Evolutionary conservation across 1,139 yeast species (phyloP).

Genomic region (Groenewaldozyma sp.): DNA sequence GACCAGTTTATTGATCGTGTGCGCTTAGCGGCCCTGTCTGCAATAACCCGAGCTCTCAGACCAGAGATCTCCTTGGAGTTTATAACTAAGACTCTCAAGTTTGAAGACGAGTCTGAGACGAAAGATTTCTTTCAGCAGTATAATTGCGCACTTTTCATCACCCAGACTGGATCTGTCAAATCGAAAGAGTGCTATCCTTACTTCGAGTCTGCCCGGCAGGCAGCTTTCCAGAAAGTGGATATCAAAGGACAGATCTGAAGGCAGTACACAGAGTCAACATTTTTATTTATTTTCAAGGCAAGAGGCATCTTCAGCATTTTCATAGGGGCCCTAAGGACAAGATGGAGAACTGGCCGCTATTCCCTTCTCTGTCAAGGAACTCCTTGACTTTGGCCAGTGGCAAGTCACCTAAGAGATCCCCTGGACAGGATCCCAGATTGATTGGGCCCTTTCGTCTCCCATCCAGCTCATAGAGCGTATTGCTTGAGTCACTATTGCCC

Average conservation of each 20-base stretch:
- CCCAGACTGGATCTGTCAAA: constrained; percentile 12
- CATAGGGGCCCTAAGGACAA: constrained; percentile 28
- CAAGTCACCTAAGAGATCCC: constrained; percentile 42
- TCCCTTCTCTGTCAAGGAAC: constrained; percentile 44
- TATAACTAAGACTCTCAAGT: constrained; percentile 41
- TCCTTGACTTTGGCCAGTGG: constrained; percentile 50
- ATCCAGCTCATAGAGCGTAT: constrained; percentile 68
- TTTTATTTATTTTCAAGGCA: background rate
- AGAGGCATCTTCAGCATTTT: background rate
- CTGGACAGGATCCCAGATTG: constrained; percentile 42
- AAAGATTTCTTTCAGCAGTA: constrained; percentile 36
- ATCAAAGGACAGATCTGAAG: constrained; percentile 74
- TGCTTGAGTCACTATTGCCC: constrained; percentile 18
- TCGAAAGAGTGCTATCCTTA: constrained; percentile 39
- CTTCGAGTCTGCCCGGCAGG: constrained; percentile 38
- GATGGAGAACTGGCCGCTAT: constrained; percentile 27
- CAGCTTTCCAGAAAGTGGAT: constrained; percentile 58
- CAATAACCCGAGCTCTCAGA: constrained; percentile 53
- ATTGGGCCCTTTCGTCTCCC: constrained; percentile 80
- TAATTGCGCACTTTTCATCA: constrained; percentile 34
- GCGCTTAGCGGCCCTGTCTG: constrained; percentile 50
- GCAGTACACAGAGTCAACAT: too few species aligned
- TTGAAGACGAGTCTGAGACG: constrained; percentile 32
- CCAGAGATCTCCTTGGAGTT: constrained; percentile 39
- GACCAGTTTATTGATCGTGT: constrained; percentile 46